Percentiles rank a stretch among this genome's conserved stretches.
phyloP scores from a whole-genome alignment of 2,329 filamentous ascomycete genomes.

The Exserohilum rostratum region DNA sequence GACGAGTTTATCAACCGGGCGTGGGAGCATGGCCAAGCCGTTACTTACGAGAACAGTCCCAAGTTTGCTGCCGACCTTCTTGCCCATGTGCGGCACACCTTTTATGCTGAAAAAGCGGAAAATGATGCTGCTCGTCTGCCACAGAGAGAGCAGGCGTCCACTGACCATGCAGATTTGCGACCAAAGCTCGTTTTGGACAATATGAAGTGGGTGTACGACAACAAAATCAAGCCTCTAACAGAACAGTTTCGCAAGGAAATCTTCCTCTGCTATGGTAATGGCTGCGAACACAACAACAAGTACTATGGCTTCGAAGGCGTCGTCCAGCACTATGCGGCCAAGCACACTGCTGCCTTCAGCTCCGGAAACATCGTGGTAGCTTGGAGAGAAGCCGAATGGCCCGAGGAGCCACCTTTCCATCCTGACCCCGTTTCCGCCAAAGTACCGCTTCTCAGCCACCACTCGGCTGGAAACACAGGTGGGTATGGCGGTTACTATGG shows the following conservation, averaged over 20 bases:
- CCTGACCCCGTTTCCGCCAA: slow-evolving; percentile 61
- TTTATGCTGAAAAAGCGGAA: slow-evolving; percentile 66
- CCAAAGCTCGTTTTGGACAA: slow-evolving; percentile 76
- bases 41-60: slow-evolving; percentile 68
- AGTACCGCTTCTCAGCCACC: slow-evolving; percentile 41
- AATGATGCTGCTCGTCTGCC: slow-evolving; percentile 52
- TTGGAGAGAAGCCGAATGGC: slow-evolving; percentile 81
- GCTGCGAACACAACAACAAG: slow-evolving; percentile 68
- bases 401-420: slow-evolving; percentile 73
- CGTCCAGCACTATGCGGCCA: slow-evolving; percentile 82
- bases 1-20: slow-evolving; percentile 70
- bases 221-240: slow-evolving; percentile 73
- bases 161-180: slow-evolving; percentile 53
- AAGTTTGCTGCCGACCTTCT: slow-evolving; percentile 76
- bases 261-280: slow-evolving; percentile 71
- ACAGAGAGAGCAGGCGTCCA: slow-evolving; percentile 4
- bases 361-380: slow-evolving; percentile 74
- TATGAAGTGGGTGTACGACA: slow-evolving; percentile 85
- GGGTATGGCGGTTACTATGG: slow-evolving; percentile 41
- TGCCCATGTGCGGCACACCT: slow-evolving; percentile 69
- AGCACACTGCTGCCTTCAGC: slow-evolving; percentile 75
- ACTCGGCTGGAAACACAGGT: slow-evolving; percentile 31
- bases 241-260: slow-evolving; percentile 71
- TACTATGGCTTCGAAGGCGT: slow-evolving; percentile 78
- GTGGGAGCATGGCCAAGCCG: slow-evolving; percentile 68